phyloP scores from a whole-genome alignment of 495 filamentous ascomycete species.

The Aspergillus affinis region DNA sequence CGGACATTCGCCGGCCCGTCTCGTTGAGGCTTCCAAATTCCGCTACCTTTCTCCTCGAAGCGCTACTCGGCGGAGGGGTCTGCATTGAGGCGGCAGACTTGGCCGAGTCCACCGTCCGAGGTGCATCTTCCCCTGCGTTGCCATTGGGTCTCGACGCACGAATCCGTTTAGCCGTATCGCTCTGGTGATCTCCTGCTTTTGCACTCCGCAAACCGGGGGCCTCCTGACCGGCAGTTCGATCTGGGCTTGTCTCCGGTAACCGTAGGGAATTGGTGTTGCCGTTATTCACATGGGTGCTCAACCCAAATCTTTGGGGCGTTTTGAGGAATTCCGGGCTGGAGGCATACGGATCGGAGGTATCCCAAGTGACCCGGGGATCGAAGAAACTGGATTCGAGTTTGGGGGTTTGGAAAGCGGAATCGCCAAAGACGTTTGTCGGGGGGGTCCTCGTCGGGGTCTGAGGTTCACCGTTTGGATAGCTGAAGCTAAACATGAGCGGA shows the following conservation, averaged over 20 bases:
- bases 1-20: conserved; percentile 24
- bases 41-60: conserved; percentile 47
- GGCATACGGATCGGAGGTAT: conserved; percentile 53
- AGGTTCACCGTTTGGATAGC: conserved; percentile 73
- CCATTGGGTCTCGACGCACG: conserved; percentile 41
- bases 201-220: conserved; percentile 57
- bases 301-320: conserved; percentile 46
- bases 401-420: conserved; percentile 65
- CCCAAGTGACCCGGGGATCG: conserved; percentile 52
- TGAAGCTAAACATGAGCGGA: conserved; percentile 59
- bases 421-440: conserved; percentile 61
- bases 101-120: conserved; percentile 39
- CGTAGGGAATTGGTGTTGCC: conserved; percentile 17
- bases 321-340: conserved; percentile 54
- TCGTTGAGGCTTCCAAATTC: conserved; percentile 30
- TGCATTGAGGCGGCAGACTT: conserved; percentile 61
- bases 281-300: conserved; percentile 31
- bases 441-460: conserved; percentile 76
- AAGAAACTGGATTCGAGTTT: conserved; percentile 57
- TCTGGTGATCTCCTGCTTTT: conserved; percentile 29
- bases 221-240: conserved; percentile 40
- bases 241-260: conserved; percentile 19
- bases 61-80: conserved; percentile 65
- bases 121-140: conserved; percentile 33
- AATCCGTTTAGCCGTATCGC: conserved; percentile 46